Evolutionary conservation across 805 yeast species (phyloP).

Genomic region (Scheffersomyces lignosus): DNA sequence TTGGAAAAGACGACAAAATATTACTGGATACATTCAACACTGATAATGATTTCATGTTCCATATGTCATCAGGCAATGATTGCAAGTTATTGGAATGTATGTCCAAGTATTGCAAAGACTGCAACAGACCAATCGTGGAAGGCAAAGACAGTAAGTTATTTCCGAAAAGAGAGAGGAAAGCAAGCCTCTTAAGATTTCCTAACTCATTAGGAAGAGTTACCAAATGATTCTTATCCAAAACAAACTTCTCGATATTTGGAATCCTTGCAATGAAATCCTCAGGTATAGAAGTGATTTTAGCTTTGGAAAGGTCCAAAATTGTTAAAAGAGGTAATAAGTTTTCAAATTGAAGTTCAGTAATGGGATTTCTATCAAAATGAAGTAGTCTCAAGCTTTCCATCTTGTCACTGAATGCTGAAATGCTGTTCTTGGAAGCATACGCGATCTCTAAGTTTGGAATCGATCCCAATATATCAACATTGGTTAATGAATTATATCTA

Average conservation of each 20-base stretch:
- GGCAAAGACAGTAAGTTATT: conserved; percentile 79
- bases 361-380: conserved; percentile 80
- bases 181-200: conserved; percentile 55
- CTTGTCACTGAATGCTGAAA: conserved; percentile 65
- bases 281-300: conserved; percentile 76
- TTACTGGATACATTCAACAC: conserved; percentile 74
- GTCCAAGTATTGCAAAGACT: conserved; percentile 65
- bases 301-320: conserved; percentile 74
- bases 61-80: conserved; percentile 62
- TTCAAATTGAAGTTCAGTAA: conserved; percentile 62
- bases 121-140: conserved; percentile 56
- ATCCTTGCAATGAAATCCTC: conserved; percentile 60
- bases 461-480: conserved; percentile 55
- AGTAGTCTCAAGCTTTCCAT: conserved; percentile 65
- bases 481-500: conserved; percentile 62
- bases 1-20: conserved; percentile 59
- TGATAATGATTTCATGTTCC: conserved; percentile 59
- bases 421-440: conserved; percentile 71
- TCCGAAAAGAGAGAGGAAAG: conserved; percentile 65
- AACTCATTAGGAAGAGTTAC: conserved; percentile 73
- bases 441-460: conserved; percentile 68
- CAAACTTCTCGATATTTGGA: conserved; percentile 68
- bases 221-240: conserved; percentile 79
- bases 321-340: conserved; percentile 61
- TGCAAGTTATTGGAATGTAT: conserved; percentile 83